phyloP scores from a whole-genome alignment of 2,329 filamentous ascomycete genomes.

The Neospermospora avenae region DNA sequence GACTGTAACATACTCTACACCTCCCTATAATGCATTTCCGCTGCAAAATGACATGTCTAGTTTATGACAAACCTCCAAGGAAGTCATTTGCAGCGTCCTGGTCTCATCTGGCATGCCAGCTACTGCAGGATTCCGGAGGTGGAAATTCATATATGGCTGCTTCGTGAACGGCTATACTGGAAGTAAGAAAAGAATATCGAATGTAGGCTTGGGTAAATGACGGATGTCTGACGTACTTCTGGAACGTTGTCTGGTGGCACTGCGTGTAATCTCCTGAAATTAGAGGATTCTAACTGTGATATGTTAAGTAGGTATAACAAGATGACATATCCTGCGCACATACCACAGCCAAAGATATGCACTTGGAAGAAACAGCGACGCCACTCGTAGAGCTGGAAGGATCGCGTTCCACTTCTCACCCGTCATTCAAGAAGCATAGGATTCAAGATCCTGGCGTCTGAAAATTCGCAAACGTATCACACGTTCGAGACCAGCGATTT shows the following conservation, averaged over 20 bases:
- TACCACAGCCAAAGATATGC: conserved; percentile 13
- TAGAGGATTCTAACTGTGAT: conserved; percentile 10
- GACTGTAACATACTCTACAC: not conserved
- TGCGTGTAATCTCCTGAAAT: not conserved
- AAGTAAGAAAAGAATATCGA: not conserved
- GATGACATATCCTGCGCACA: not conserved
- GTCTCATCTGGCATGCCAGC: not conserved
- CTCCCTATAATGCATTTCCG: not conserved
- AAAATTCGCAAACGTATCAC: too few relatives aligned
- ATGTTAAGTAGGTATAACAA: not conserved
- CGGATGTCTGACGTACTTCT: not conserved
- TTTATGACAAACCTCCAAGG: not conserved
- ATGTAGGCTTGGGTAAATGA: not conserved
- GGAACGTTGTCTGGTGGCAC: not conserved
- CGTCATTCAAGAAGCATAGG: not conserved
- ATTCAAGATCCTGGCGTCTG: too few relatives aligned
- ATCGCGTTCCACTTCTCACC: not conserved
- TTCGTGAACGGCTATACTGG: not conserved
- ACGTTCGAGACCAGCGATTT: too few relatives aligned
- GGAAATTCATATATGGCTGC: not conserved
- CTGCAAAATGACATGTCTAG: not conserved
- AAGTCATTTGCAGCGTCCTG: not conserved
- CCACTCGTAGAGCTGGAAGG: conserved; percentile 4
- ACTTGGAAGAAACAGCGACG: conserved; percentile 7
- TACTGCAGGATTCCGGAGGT: not conserved